These are phyloP conservation scores for Dissoconium aciculare DNA, from an alignment of 2,329 filamentous ascomycete genomes.

Conservation along the genomic window DNA sequence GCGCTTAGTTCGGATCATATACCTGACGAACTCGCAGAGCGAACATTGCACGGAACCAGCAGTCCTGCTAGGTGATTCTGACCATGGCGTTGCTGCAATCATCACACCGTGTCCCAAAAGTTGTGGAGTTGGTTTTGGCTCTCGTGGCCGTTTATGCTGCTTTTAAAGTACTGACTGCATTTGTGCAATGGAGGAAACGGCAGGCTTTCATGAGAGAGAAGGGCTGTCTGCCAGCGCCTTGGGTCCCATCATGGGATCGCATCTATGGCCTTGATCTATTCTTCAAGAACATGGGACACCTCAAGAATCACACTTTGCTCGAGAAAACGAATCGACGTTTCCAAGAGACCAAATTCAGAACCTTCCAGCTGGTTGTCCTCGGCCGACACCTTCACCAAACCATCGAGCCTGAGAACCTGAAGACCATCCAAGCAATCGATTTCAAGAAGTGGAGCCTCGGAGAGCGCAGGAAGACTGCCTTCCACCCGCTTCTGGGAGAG, in stretches of 20 bases:
- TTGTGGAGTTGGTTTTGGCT: too few relatives aligned
- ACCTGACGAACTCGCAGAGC: too few relatives aligned
- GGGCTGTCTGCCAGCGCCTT: slow-evolving; percentile 40
- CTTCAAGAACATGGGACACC: slow-evolving; percentile 25
- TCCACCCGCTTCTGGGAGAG: slow-evolving; percentile 29
- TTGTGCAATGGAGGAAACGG: too few relatives aligned
- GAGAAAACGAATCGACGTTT: slow-evolving; percentile 23
- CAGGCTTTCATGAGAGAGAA: too few relatives aligned
- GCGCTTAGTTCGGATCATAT: too few relatives aligned
- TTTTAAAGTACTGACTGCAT: too few relatives aligned
- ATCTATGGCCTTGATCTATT: slow-evolving; percentile 40
- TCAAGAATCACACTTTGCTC: slow-evolving; percentile 26
- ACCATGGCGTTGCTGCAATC: too few relatives aligned
- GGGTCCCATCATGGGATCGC: slow-evolving; percentile 34
- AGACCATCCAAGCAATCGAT: slow-evolving; percentile 30
- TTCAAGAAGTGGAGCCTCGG: slow-evolving; percentile 35
- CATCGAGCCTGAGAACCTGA: slow-evolving; percentile 34
- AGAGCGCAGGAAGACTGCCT: slow-evolving; percentile 20
- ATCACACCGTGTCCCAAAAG: too few relatives aligned
- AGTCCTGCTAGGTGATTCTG: too few relatives aligned
- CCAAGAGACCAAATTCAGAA: slow-evolving; percentile 16
- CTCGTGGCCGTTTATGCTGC: too few relatives aligned
- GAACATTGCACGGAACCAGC: too few relatives aligned
- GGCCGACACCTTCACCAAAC: slow-evolving; percentile 26
- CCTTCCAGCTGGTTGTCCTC: slow-evolving; percentile 28